Evolutionary conservation across 2,329 filamentous ascomycete species (phyloP).

Genomic region (Polychaeton citri): DNA sequence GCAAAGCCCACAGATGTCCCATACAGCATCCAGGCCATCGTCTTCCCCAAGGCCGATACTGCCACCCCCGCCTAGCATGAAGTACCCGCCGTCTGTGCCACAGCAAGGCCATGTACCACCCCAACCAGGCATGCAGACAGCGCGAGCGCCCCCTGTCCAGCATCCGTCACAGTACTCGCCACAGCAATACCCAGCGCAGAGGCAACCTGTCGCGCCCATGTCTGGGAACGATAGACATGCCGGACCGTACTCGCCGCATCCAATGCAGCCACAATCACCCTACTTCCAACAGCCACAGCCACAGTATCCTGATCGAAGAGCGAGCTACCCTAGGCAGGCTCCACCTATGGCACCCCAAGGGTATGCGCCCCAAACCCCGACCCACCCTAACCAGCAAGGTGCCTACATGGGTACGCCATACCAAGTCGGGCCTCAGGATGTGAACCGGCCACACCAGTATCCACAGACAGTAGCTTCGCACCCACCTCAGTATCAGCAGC

Average conservation of each 20-base stretch:
- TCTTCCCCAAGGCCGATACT: constrained; percentile 24
- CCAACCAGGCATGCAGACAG: constrained; percentile 17
- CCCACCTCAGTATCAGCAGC: constrained; percentile 16
- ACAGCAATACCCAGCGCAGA: constrained; percentile 14
- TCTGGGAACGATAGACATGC: constrained; percentile 6
- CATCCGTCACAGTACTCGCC: constrained; percentile 20
- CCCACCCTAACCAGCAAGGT: not conserved
- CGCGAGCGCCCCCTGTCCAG: constrained; percentile 14
- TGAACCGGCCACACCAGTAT: not conserved
- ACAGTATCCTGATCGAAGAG: constrained; percentile 10
- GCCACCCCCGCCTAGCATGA: constrained; percentile 24
- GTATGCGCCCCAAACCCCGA: not conserved
- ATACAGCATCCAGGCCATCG: constrained; percentile 16
- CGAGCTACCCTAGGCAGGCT: not conserved
- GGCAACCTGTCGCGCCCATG: constrained; percentile 9
- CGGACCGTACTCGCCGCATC: constrained; percentile 12
- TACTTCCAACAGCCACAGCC: constrained; percentile 19
- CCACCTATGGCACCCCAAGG: not conserved
- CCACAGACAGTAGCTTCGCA: constrained; percentile 7
- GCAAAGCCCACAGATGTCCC: constrained; percentile 20
- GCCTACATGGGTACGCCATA: not conserved
- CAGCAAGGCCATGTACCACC: constrained; percentile 14
- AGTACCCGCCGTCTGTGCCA: constrained; percentile 9
- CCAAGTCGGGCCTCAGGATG: not conserved
- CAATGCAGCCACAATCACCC: constrained; percentile 16